These are phyloP conservation scores for Graphilbum sp. DNA, from an alignment of 2,329 filamentous ascomycete genomes.

Conservation along the genomic window DNA sequence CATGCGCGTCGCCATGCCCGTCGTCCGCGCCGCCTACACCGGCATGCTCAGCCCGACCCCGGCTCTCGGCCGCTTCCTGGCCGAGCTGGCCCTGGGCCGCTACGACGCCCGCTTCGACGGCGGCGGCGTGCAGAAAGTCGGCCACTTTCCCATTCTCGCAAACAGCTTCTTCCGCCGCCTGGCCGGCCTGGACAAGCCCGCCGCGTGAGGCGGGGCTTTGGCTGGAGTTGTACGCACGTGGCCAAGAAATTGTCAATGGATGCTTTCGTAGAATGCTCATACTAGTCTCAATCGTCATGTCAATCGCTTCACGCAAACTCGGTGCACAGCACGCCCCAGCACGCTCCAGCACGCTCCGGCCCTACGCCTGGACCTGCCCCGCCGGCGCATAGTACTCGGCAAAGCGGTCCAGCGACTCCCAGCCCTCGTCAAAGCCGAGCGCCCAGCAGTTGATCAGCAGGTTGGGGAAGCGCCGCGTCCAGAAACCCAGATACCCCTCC, in stretches of 20 bases:
- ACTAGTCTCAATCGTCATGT: too few relatives aligned
- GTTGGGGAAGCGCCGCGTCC: conserved; percentile 63
- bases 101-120: conserved; percentile 14
- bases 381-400: conserved; percentile 50
- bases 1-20: conserved; percentile 6
- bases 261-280: too few relatives aligned
- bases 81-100: conserved; percentile 27
- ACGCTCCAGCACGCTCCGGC: too few relatives aligned
- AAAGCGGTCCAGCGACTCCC: conserved; percentile 51
- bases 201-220: too few relatives aligned
- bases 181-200: background rate
- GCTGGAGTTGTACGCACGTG: too few relatives aligned
- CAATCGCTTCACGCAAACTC: too few relatives aligned
- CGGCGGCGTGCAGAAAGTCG: conserved; percentile 13
- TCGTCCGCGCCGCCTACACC: conserved; percentile 11
- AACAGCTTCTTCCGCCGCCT: conserved; percentile 7
- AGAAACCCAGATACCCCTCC: conserved; percentile 70
- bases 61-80: conserved; percentile 25
- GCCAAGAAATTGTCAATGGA: too few relatives aligned
- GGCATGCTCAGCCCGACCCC: conserved; percentile 24
- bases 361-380: too few relatives aligned
- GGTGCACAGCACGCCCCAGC: too few relatives aligned
- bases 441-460: conserved; percentile 66
- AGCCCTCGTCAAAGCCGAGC: conserved; percentile 49
- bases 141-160: conserved; percentile 2